These are phyloP conservation scores for Staphylotrichum longicolle DNA, from an alignment of 495 filamentous ascomycete species.

Conservation along the genomic window DNA sequence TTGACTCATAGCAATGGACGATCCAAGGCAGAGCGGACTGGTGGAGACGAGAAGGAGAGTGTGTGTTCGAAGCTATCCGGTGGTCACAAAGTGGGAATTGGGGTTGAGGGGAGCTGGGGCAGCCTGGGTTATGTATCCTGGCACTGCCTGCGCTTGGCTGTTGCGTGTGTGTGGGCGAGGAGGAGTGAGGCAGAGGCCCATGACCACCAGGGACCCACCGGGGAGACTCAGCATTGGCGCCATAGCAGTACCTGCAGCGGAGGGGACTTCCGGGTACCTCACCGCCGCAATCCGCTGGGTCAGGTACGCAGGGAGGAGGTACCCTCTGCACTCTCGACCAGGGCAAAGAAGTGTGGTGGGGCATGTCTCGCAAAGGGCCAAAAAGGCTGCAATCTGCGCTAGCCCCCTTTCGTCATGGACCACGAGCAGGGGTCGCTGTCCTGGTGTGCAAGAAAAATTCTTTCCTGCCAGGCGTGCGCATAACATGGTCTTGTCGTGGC, in stretches of 20 bases:
- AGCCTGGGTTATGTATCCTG: slow-evolving; percentile 35
- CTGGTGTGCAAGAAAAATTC: slow-evolving; percentile 30
- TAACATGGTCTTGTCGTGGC: slow-evolving; percentile 38
- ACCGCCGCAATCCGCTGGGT: slow-evolving; percentile 13
- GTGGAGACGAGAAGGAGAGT: slow-evolving; percentile 31
- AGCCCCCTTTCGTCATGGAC: slow-evolving; percentile 31
- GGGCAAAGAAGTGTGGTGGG: slow-evolving; percentile 26
- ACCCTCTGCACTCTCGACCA: slow-evolving; percentile 20
- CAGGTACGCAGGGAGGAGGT: slow-evolving; percentile 23
- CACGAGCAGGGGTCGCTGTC: slow-evolving; percentile 25
- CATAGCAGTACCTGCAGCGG: slow-evolving; percentile 24
- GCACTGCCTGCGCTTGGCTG: slow-evolving; percentile 28
- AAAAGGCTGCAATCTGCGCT: slow-evolving; percentile 36
- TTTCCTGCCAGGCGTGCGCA: slow-evolving; percentile 28
- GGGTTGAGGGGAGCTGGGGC: slow-evolving; percentile 34
- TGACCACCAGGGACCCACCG: slow-evolving; percentile 40
- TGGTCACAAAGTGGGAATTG: too few species aligned
- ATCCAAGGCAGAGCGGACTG: slow-evolving; percentile 18
- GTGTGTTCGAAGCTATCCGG: neutral
- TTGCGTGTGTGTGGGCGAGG: slow-evolving; percentile 26
- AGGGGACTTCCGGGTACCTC: slow-evolving; percentile 22
- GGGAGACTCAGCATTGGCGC: slow-evolving; percentile 33
- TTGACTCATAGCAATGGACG: slow-evolving; percentile 27
- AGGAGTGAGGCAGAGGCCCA: slow-evolving; percentile 32
- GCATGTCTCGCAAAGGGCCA: slow-evolving; percentile 26